Evolutionary conservation across 352 stramenopile genomes (phyloP).

Genomic region (Phytophthora tubulina): DNA sequence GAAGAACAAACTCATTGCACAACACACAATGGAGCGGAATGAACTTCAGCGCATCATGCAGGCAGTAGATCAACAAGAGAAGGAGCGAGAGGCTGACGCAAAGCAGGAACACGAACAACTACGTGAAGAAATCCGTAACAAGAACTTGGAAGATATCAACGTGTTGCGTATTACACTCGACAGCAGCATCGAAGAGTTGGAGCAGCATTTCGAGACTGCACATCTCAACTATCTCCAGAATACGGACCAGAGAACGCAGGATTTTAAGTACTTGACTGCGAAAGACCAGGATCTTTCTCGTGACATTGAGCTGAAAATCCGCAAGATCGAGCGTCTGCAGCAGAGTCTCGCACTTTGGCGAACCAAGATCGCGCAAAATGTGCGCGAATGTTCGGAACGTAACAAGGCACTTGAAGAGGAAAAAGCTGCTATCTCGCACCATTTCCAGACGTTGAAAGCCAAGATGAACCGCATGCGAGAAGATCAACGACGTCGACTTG

Average conservation of each 20-base stretch:
- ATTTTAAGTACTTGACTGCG: conserved; percentile 95
- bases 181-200: conserved; percentile 94
- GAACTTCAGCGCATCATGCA: conserved; percentile 90
- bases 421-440: conserved; percentile 84
- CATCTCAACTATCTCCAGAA: conserved; percentile 94
- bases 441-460: conserved; percentile 91
- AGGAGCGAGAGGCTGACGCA: conserved; percentile 79
- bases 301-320: conserved; percentile 95
- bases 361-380: conserved; percentile 93
- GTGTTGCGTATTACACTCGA: conserved; percentile 93
- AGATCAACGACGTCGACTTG: conserved; percentile 81
- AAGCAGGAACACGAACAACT: conserved; percentile 90
- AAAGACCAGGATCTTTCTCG: conserved; percentile 94
- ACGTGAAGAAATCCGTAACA: conserved; percentile 95
- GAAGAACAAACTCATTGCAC: conserved; percentile 78
- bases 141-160: conserved; percentile 96
- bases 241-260: conserved; percentile 93
- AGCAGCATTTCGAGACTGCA: conserved; percentile 94
- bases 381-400: conserved; percentile 89
- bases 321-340: conserved; percentile 94
- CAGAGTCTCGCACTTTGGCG: conserved; percentile 90
- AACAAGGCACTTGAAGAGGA: conserved; percentile 92
- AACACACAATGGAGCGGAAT: conserved; percentile 75
- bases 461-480: conserved; percentile 92
- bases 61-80: conserved; percentile 87